These are phyloP conservation scores for Penicillium olsonii DNA, from an alignment of 2,329 filamentous ascomycete species.

Conservation along the genomic window DNA sequence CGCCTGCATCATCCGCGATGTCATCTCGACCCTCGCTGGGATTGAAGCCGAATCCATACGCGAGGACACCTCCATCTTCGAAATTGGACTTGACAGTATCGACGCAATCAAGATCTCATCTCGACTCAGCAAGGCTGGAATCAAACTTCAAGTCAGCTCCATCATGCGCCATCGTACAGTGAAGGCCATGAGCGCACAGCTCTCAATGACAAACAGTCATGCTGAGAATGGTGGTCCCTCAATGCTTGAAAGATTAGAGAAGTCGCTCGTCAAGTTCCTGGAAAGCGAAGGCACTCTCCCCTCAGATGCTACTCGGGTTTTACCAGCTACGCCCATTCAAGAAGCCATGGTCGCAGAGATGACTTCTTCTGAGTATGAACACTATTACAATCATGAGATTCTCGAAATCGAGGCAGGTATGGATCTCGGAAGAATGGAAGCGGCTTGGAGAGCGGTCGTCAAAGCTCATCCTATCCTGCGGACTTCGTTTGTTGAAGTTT, in stretches of 20 bases:
- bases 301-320: slow-evolving; percentile 55
- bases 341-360: slow-evolving; percentile 85
- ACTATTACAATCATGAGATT: slow-evolving; percentile 86
- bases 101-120: slow-evolving; percentile 84
- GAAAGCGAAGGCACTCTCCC: slow-evolving; percentile 37
- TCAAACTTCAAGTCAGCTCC: slow-evolving; percentile 69
- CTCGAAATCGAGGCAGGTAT: slow-evolving; percentile 60
- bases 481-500: slow-evolving; percentile 69
- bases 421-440: slow-evolving; percentile 58
- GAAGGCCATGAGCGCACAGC: slow-evolving; percentile 53
- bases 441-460: slow-evolving; percentile 65
- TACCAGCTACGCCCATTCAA: slow-evolving; percentile 81
- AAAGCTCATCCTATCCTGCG: slow-evolving; percentile 68
- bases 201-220: slow-evolving; percentile 20
- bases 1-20: slow-evolving; percentile 57
- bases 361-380: slow-evolving; percentile 68
- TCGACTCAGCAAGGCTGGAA: slow-evolving; percentile 61
- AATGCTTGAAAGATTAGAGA: slow-evolving; percentile 21
- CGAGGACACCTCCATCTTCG: slow-evolving; percentile 67
- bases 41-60: slow-evolving; percentile 54
- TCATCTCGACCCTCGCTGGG: slow-evolving; percentile 65
- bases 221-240: slow-evolving; percentile 24
- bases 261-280: slow-evolving; percentile 44
- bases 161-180: slow-evolving; percentile 75
- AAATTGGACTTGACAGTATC: slow-evolving; percentile 88